Base-by-base conservation (phyloP, 2,329 filamentous ascomycete genomes). In the Aphanoascus verrucosus region DNA sequence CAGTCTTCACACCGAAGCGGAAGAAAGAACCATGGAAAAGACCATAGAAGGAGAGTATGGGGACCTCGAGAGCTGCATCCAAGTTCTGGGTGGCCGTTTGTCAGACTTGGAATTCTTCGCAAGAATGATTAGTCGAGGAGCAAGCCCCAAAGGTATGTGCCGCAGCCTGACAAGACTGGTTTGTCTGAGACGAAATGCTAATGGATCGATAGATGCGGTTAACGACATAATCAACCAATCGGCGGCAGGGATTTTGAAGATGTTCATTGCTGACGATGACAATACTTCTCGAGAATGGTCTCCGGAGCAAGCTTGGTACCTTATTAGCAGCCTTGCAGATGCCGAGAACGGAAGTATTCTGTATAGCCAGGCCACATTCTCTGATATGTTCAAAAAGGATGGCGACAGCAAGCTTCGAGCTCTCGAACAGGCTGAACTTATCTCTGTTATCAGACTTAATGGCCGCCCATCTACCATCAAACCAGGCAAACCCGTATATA, bases 41-140 rank as follows among this genome's bases (percentile, higher is more conserved):
- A 38, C 32, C 15, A 1, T 40, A 31, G 35, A 46, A 23, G 32
- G 40, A 1, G 65, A 64, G 44, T 78, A 89, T 57, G 73, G 93
- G 5, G 86, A 90, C 57, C 77, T 98, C 1, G 89, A 96, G 62
- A 77, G 77, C 28, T 90, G 86, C 60, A 94, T 97, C 59, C 79
- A 83, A 28, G 79, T 83, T 0, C 78, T 98, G 1, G 93, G 93
- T 19, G 93, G 93, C 1, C 86, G 93, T 2, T 77, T 98, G n/a
- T 95, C 89, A 0, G 93, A 98, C 64, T 82, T 98, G 17, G 91
- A 97, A 65, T 94, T 93, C 64, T 81, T 98, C 42, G 86, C 90
- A n/a, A 82, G 91, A 35, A 80, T 93, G 15, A 85, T 98, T 61
- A 88, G 88, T 69, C 82, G 85, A 0, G 91, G 93, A 14, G 89